These are phyloP conservation scores for Carallia brachiata DNA, from an alignment of 345 rosid species.

Conservation along the genomic window DNA sequence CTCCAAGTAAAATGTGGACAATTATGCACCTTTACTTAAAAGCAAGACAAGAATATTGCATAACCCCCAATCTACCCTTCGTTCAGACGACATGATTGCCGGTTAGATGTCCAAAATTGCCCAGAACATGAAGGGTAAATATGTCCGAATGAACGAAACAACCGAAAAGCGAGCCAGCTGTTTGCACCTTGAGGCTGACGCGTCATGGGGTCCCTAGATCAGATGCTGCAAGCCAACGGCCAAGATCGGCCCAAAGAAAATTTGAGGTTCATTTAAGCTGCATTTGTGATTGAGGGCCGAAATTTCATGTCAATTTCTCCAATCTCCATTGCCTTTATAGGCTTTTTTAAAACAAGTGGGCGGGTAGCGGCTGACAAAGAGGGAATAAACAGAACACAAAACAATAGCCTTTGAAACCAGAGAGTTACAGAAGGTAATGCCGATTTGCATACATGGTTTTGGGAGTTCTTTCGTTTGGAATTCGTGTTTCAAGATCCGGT, in stretches of 20 bases:
- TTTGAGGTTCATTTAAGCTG: conserved; percentile 38
- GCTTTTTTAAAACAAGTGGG: conserved; percentile 38
- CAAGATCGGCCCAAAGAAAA: conserved; percentile 26
- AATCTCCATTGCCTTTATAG: not conserved
- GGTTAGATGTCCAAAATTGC: not conserved
- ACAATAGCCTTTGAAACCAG: not conserved
- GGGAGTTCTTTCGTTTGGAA: too few species aligned
- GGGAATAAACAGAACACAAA: not conserved
- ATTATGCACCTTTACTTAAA: too few species aligned
- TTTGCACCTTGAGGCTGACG: conserved; percentile 22
- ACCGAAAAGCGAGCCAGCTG: conserved; percentile 46
- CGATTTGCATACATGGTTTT: too few species aligned
- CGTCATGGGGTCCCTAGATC: conserved; percentile 27
- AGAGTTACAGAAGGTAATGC: too few species aligned
- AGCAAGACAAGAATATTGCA: too few species aligned
- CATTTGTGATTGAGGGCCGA: conserved; percentile 27
- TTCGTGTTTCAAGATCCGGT: too few species aligned
- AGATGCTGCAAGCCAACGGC: conserved; percentile 30
- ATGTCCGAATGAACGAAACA: conserved; percentile 4
- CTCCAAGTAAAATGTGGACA: too few species aligned
- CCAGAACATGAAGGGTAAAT: conserved; percentile 1
- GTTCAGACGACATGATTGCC: too few species aligned
- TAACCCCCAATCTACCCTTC: not conserved
- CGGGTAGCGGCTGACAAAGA: conserved; percentile 26
- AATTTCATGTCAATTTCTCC: conserved; percentile 20